Evolutionary conservation across 208 protist genomes (phyloP).

Genomic region (Porcisia hertigi): DNA sequence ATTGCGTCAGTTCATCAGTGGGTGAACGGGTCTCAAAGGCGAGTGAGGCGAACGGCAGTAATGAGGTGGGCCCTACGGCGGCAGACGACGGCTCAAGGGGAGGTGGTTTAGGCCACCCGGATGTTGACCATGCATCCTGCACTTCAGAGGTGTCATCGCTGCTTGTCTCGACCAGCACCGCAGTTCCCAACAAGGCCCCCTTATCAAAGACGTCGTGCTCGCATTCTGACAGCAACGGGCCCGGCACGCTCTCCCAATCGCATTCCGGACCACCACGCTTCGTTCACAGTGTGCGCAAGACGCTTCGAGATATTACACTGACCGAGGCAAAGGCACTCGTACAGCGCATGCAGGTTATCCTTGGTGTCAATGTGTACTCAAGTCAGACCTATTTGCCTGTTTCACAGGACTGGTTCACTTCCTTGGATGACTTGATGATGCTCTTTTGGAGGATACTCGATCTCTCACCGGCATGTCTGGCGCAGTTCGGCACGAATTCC

Average conservation of each 20-base stretch:
- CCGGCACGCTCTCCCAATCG: conserved; percentile 1
- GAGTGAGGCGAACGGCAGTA: background rate
- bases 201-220: conserved; percentile 8
- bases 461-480: conserved; percentile 52
- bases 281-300: conserved; percentile 69
- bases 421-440: conserved; percentile 81
- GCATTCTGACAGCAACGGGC: conserved; percentile 1
- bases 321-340: conserved; percentile 71
- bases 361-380: conserved; percentile 63
- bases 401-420: conserved; percentile 59
- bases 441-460: conserved; percentile 88
- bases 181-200: background rate
- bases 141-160: background rate
- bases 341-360: conserved; percentile 41
- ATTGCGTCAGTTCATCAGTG: background rate
- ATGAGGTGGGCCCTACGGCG: background rate
- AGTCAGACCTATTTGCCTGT: conserved; percentile 72
- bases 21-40: background rate
- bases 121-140: background rate
- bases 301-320: conserved; percentile 62
- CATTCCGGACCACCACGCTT: conserved; percentile 28
- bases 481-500: conserved; percentile 49
- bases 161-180: background rate
- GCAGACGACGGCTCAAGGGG: background rate
- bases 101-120: background rate